Evolutionary conservation across 371 early-diverging fungal species (phyloP).

Genomic region (Mucor saturninus): DNA sequence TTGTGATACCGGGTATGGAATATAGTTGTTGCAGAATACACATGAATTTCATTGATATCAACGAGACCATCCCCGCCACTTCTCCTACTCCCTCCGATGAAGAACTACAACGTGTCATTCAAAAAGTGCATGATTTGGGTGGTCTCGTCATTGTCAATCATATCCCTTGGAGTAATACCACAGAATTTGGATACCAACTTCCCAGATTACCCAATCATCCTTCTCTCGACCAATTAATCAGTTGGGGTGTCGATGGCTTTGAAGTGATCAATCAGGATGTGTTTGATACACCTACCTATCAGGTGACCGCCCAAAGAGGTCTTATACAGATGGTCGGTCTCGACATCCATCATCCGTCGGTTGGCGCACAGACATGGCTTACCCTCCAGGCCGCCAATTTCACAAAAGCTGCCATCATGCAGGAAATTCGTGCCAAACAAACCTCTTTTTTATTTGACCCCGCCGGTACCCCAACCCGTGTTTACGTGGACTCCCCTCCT

Average conservation of each 20-base stretch:
- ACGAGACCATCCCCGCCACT: constrained; percentile 61
- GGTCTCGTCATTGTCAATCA: constrained; percentile 83
- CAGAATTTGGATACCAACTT: constrained; percentile 62
- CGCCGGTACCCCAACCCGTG: constrained; percentile 63
- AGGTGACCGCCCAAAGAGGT: constrained; percentile 50
- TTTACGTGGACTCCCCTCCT: constrained; percentile 49
- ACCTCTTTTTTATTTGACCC: constrained; percentile 76
- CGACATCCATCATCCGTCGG: constrained; percentile 72
- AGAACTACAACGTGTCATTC: constrained; percentile 64
- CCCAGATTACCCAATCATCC: constrained; percentile 72
- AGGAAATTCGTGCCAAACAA: constrained; percentile 62
- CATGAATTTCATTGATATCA: constrained; percentile 80
- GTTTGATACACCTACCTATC: constrained; percentile 65
- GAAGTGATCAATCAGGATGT: constrained; percentile 70
- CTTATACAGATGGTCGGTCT: constrained; percentile 67
- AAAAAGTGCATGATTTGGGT: constrained; percentile 67
- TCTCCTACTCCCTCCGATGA: constrained; percentile 70
- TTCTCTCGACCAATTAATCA: constrained; percentile 60
- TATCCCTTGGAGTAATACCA: constrained; percentile 81
- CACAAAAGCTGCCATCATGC: constrained; percentile 56
- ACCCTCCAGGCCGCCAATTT: constrained; percentile 58
- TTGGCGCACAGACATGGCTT: constrained; percentile 68
- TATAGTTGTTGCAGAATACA: constrained; percentile 78
- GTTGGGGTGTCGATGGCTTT: constrained; percentile 77
- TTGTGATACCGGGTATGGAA: constrained; percentile 78